Percentiles rank a stretch among this genome's conserved stretches.
These are phyloP conservation scores for Paramecium biaurelia DNA, from an alignment of 73 alveolate species.

Conservation along the genomic window DNA sequence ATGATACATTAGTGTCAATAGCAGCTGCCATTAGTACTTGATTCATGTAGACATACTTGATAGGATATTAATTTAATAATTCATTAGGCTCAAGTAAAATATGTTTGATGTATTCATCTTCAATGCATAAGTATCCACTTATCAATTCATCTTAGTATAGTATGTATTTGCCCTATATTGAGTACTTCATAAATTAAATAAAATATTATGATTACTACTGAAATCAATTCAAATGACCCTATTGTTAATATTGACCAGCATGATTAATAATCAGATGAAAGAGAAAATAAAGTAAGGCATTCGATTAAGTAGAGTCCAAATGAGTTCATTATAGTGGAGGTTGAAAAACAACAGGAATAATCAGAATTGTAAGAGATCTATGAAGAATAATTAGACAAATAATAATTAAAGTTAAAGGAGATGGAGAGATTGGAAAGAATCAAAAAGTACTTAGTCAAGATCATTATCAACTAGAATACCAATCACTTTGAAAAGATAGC, in stretches of 20 bases:
- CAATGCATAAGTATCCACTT: not conserved
- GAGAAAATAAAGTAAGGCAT: not conserved
- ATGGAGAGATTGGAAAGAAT: not conserved
- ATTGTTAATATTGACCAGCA: not conserved
- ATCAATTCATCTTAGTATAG: not conserved
- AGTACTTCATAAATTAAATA: not conserved
- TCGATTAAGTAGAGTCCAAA: not conserved
- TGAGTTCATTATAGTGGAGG: not conserved
- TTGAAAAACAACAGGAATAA: not conserved
- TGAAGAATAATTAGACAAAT: not conserved
- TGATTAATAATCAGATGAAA: not conserved
- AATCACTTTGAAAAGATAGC: slow-evolving; percentile 8
- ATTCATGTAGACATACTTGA: not conserved
- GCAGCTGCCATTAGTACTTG: not conserved
- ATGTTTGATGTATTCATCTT: not conserved
- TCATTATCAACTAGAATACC: not conserved
- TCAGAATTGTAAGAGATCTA: not conserved
- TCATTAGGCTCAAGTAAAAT: not conserved
- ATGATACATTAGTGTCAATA: not conserved
- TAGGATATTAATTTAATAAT: not conserved
- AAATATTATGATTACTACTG: not conserved
- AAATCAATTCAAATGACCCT: not conserved
- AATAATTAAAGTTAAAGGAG: not conserved
- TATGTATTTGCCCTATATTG: not conserved
- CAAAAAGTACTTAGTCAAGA: not conserved